A percentile compares a stretch with the other conserved stretches of the same genome.
phyloP scores from a whole-genome alignment of 352 stramenopile species.

The Pythium dissotocum region DNA sequence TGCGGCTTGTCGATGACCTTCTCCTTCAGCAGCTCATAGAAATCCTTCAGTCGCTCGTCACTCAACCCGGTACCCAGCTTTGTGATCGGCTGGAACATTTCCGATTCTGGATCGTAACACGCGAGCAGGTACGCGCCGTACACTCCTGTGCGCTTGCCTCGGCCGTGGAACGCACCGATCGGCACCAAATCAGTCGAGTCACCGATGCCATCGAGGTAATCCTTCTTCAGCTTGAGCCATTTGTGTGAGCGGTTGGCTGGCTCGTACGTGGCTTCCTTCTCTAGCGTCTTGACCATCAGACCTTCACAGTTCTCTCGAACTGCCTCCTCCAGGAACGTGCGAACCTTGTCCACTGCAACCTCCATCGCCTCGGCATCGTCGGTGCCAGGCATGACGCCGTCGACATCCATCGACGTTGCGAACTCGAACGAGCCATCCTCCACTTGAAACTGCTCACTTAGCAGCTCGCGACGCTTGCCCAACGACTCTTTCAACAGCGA shows the following conservation, averaged over 20 bases:
- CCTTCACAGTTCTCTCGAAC: conserved; percentile 95
- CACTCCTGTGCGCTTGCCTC: conserved; percentile 94
- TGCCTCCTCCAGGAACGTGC: conserved; percentile 94
- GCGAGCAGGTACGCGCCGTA: conserved; percentile 99
- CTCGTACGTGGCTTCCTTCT: conserved; percentile 97
- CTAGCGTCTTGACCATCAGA: conserved; percentile 99
- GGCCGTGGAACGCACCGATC: conserved; percentile 97
- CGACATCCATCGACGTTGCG: conserved; percentile 89
- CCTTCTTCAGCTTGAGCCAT: conserved; percentile 99
- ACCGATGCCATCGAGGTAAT: conserved; percentile 98
- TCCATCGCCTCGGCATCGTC: conserved; percentile 90
- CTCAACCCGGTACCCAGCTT: conserved; percentile 99
- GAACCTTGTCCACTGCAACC: conserved; percentile 74
- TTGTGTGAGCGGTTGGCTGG: conserved; percentile 98
- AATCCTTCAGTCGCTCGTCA: conserved; percentile 96
- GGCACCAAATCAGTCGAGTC: conserved; percentile 99
- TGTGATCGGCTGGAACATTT: conserved; percentile 98
- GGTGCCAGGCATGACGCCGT: conserved; percentile 82
- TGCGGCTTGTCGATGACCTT: conserved; percentile 83
- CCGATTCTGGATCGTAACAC: conserved; percentile 97
- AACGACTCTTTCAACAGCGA: conserved; percentile 92
- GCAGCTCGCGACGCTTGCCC: conserved; percentile 86
- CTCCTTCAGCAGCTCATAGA: conserved; percentile 83
- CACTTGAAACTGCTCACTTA: conserved; percentile 93
- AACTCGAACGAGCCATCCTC: conserved; percentile 95